Evolutionary conservation across 495 filamentous ascomycete genomes (phyloP), one percentile per base, ranked within the genome.

Genomic region (Aspergillus sparsus): DNA sequence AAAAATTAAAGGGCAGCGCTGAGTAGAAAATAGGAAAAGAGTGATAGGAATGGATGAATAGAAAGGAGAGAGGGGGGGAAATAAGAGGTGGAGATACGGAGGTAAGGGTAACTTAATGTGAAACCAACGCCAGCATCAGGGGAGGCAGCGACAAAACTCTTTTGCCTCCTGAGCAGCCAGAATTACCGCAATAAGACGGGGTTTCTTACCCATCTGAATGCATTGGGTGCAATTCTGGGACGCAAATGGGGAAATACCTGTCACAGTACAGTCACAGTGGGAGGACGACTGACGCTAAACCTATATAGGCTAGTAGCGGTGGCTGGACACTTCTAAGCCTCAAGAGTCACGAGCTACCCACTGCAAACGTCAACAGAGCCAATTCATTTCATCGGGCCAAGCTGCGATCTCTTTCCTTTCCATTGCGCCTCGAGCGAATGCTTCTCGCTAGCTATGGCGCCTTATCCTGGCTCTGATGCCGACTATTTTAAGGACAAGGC

Each of bases 401-500:
- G n/a, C n/a, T n/a, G n/a, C 37, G 11, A 11, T 41, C n/a, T 44
- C 61, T 62, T 49, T 52, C 56, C 60, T 61, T 49, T 44, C 57
- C 46, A 45, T 47, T 32, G 21, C 44, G 57, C 64, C 66, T 64
- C 71, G 66, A 68, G 62, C 62, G 56, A 57, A 46, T 68, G 36
- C 61, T 66, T 53, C 33, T 27, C 41, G 53, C 57, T 59, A 69
- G 68, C 66, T 61, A 86, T 86, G 83, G 81, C 83, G 66, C 89
- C 89, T 77, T 83, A 86, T 77, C 78, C 80, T 70, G 85, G 82
- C 67, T 88, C 93, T 73, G 89, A 92, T 74, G 86, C 89, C 18
- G 87, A 91, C 67, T 82, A 91, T 71, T 85, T 93, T 64, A 86
- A 83, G 72, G 89, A 94, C 53, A 90, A 89, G 73, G 88, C 89